Base-by-base conservation (phyloP, 495 filamentous ascomycete species). In the Penicillium alfredii region DNA sequence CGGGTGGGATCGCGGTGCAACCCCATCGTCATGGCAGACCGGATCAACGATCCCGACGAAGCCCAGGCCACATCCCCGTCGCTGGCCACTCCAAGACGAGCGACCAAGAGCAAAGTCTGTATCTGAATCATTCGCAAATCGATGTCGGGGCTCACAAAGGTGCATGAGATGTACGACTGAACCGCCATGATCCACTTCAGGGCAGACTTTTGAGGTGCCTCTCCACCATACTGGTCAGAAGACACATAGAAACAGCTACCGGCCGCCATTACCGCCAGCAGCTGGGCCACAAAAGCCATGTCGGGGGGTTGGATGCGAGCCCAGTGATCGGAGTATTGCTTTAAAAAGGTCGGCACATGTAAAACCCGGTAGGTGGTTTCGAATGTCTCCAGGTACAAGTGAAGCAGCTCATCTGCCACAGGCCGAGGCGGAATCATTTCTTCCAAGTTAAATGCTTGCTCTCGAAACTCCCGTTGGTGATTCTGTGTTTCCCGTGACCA, bases 291-390 rank as follows among this genome's bases (percentile, higher is more conserved):
- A n/a, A 71, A 57, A 10, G 32, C 51, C 27, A 42, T 44, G 8
- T 61, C 57, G 11, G 49, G 41, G 4, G 44, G 45, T 23, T 64
- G 55, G 4, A 60, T 51, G 4, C 58, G 33, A 3, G 47, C 41
- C 77, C 74, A 80, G 47, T 68, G 74, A 3, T 38, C 52, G 12
- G 58, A 55, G 52, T 81, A 80, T 22, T 78, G 68, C 9, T 53
- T 44, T 42, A 64, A 53, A 35, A 82, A 82, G 0, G 58, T 73
- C 8, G 76, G 76, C 2, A 69, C 45, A 38, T 82, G 80, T 8
- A 82, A 38, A 20, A 82, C 71, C 10, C 77, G 65, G 43, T 72
- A 63, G 3, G 63, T 70, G 1, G 68, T 71, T 47, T 84, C 80
- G 30, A 77, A 76, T 3, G 64, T 72, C 2, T 59, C 52, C 21